These are phyloP conservation scores for Termitomyces sp. DNA, from an alignment of 768 basidiomycete species.

Conservation along the genomic window DNA sequence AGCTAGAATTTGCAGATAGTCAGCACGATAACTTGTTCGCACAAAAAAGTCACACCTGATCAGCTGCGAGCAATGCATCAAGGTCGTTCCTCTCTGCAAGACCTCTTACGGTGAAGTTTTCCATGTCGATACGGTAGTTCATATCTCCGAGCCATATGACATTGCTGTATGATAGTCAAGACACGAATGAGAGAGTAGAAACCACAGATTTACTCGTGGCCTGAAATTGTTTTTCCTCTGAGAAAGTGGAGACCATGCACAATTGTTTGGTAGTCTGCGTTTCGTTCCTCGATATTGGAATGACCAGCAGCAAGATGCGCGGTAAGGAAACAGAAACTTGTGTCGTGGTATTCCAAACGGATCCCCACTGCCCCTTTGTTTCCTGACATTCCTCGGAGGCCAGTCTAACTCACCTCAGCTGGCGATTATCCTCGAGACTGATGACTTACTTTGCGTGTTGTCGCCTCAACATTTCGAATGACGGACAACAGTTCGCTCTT, in stretches of 20 bases:
- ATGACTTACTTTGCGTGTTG: slow-evolving; percentile 73
- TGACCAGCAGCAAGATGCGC: slow-evolving; percentile 98
- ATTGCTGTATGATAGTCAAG: slow-evolving; percentile 45
- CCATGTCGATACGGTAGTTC: slow-evolving; percentile 89
- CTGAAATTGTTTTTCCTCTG: slow-evolving; percentile 81
- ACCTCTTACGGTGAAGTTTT: slow-evolving; percentile 75
- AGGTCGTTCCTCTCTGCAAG: slow-evolving; percentile 60
- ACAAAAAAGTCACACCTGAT: slow-evolving; percentile 60
- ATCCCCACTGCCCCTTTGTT: slow-evolving; percentile 97
- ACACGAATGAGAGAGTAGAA: neutral
- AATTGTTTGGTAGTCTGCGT: slow-evolving; percentile 90
- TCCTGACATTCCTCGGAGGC: slow-evolving; percentile 88
- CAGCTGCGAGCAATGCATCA: slow-evolving; percentile 69
- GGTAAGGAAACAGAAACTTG: slow-evolving; percentile 92
- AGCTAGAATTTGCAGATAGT: slow-evolving; percentile 41
- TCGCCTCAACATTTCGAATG: slow-evolving; percentile 88
- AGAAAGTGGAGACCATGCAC: slow-evolving; percentile 78
- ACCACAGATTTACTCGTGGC: slow-evolving; percentile 70
- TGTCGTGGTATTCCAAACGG: slow-evolving; percentile 86
- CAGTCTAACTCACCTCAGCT: slow-evolving; percentile 47
- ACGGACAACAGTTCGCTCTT: slow-evolving; percentile 69
- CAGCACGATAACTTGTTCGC: neutral
- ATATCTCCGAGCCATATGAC: slow-evolving; percentile 93
- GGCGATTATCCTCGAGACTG: neutral
- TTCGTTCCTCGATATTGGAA: slow-evolving; percentile 81